Evolutionary conservation across 768 basidiomycete genomes (phyloP).

Genomic region (Clitopilus passeckerianus): DNA sequence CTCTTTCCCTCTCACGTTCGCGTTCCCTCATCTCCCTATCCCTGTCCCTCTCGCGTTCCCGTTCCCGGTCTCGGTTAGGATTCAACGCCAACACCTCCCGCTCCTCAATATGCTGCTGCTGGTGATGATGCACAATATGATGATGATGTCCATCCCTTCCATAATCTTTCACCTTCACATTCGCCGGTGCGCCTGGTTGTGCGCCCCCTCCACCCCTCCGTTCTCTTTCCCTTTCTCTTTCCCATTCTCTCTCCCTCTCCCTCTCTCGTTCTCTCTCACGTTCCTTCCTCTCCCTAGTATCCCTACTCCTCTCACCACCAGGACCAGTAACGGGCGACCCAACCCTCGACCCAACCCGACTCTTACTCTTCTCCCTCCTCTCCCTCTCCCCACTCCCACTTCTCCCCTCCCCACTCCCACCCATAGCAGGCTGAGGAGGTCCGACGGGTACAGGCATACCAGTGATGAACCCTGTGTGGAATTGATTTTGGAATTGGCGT

Average conservation of each 20-base stretch:
- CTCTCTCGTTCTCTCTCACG: constrained; percentile 3
- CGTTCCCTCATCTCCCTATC: background rate
- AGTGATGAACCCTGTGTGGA: constrained; percentile 19
- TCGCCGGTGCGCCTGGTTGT: no score
- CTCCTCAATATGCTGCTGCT: no score
- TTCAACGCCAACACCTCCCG: no score
- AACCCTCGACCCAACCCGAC: background rate
- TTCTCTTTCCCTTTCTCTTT: background rate
- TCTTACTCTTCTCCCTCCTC: background rate
- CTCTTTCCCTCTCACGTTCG: background rate
- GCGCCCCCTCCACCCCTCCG: background rate
- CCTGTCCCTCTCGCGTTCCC: no score
- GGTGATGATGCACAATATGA: no score
- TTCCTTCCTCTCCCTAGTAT: background rate
- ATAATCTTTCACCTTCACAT: no score
- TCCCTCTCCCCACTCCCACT: background rate
- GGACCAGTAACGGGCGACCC: background rate
- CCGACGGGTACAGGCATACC: constrained; percentile 8
- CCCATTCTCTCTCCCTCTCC: background rate
- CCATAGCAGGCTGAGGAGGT: background rate
- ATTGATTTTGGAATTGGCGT: constrained; percentile 20
- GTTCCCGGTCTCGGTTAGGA: no score
- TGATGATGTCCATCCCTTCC: no score
- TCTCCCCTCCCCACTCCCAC: background rate
- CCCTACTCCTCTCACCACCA: background rate